Conservation (phyloP, 345 rosid species). For the Rubroshorea leprosula region DNA sequence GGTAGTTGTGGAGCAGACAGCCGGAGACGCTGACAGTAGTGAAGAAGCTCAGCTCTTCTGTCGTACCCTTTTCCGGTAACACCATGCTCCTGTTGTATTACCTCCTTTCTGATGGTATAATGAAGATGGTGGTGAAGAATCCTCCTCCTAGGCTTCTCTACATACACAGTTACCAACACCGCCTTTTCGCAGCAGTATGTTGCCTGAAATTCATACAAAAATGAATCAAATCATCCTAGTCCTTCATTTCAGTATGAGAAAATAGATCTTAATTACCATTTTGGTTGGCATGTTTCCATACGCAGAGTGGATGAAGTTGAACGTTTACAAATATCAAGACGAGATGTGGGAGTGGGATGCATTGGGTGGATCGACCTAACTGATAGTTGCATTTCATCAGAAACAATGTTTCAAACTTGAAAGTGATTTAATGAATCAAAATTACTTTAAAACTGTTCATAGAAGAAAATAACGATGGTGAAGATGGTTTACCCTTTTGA, state of each 20-base stretch:
- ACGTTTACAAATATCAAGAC: not conserved
- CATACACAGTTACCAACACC: conserved; percentile 34
- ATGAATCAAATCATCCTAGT: not conserved
- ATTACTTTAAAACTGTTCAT: no score
- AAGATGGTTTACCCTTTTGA: no score
- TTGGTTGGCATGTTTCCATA: conserved; percentile 16
- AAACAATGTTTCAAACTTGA: not conserved
- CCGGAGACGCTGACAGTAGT: conserved; percentile 30
- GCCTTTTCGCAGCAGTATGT: conserved; percentile 22
- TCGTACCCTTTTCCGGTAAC: conserved; percentile 24
- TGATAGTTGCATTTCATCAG: not conserved
- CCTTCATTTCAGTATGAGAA: not conserved
- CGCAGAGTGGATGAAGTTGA: not conserved
- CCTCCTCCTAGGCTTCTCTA: conserved; percentile 33
- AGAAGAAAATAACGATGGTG: no score
- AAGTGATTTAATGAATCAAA: not conserved
- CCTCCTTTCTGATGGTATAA: conserved; percentile 8
- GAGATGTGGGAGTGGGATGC: not conserved
- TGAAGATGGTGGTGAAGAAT: conserved; percentile 3
- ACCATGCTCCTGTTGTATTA: conserved; percentile 1
- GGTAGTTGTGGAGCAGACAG: conserved; percentile 20
- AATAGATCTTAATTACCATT: conserved; percentile 15
- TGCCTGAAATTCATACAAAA: conserved; percentile 26
- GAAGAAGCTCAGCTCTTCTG: conserved; percentile 50
- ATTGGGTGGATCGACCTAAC: not conserved